phyloP scores from a whole-genome alignment of 495 filamentous ascomycete species.

The Daldinia loculata region DNA sequence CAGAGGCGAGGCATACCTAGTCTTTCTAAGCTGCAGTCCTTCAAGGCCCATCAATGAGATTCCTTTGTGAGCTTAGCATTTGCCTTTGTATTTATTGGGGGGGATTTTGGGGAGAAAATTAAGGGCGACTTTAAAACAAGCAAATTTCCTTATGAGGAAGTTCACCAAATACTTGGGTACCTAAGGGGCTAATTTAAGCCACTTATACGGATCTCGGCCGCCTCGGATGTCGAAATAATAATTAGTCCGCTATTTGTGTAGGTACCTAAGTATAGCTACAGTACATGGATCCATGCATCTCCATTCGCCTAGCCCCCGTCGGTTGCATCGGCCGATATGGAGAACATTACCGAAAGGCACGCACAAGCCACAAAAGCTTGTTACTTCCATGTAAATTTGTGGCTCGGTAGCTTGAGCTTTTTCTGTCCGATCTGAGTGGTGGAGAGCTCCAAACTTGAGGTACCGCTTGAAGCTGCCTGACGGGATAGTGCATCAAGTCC shows the following conservation, averaged over 20 bases:
- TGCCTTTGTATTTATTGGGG: constrained; percentile 27
- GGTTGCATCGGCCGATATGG: background rate
- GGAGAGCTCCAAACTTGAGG: constrained; percentile 8
- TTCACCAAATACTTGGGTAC: background rate
- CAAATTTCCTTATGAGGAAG: constrained; percentile 1
- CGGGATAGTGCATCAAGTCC: constrained; percentile 3
- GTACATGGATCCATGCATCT: no score
- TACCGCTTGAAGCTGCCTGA: constrained; percentile 22
- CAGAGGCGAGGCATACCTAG: background rate
- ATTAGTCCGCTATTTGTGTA: background rate
- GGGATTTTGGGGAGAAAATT: constrained; percentile 25
- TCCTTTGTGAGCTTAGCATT: background rate
- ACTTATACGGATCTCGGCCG: background rate
- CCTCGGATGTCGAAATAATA: background rate
- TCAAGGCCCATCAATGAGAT: background rate
- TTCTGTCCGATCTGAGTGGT: background rate
- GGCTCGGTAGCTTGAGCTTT: constrained; percentile 15
- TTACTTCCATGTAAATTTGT: background rate
- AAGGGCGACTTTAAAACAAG: constrained; percentile 21
- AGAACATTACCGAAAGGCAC: background rate
- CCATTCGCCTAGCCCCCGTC: no score
- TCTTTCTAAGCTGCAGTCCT: background rate
- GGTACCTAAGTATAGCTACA: background rate
- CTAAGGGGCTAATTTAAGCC: background rate
- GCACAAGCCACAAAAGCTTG: background rate